A percentile compares a stretch with the other conserved stretches of the same genome.
phyloP scores from a whole-genome alignment of 2,329 filamentous ascomycete species.

The Diaporthe sp. region DNA sequence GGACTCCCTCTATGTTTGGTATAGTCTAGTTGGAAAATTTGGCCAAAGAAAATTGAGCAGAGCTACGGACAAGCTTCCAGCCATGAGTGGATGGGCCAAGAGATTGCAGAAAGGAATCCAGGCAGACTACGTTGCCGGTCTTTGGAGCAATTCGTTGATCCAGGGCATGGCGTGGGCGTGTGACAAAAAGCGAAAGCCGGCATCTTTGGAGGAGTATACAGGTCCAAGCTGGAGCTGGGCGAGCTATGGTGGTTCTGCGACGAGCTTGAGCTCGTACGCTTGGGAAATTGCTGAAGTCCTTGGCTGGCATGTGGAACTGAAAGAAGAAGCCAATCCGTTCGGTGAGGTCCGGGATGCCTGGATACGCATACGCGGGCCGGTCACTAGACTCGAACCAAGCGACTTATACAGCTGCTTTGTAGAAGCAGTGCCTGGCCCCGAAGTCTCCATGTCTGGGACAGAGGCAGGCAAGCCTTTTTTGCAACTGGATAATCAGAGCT shows the following conservation, averaged over 20 bases:
- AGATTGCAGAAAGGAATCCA: not conserved
- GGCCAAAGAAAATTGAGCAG: not conserved
- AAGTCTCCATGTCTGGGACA: not conserved
- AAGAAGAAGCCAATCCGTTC: not conserved
- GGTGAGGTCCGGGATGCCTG: not conserved
- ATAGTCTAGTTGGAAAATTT: not conserved
- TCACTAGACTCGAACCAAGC: not conserved
- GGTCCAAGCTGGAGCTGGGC: conserved; percentile 4
- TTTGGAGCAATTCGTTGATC: not conserved
- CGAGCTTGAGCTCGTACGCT: too few species aligned
- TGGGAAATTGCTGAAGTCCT: not conserved
- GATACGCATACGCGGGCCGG: not conserved
- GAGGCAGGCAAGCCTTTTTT: not conserved
- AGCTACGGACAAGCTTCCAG: not conserved
- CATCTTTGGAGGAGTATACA: not conserved
- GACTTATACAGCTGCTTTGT: rapidly evolving
- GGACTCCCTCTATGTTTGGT: not conserved
- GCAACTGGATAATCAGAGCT: not conserved
- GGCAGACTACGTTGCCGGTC: not conserved
- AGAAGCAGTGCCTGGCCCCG: not conserved
- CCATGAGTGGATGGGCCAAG: not conserved
- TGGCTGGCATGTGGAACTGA: not conserved
- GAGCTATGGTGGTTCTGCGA: not conserved
- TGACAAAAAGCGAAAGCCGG: not conserved
- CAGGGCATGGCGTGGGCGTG: not conserved